Conservation (phyloP, 2,329 filamentous ascomycete genomes). For the Ophiosphaerella herpotricha region DNA sequence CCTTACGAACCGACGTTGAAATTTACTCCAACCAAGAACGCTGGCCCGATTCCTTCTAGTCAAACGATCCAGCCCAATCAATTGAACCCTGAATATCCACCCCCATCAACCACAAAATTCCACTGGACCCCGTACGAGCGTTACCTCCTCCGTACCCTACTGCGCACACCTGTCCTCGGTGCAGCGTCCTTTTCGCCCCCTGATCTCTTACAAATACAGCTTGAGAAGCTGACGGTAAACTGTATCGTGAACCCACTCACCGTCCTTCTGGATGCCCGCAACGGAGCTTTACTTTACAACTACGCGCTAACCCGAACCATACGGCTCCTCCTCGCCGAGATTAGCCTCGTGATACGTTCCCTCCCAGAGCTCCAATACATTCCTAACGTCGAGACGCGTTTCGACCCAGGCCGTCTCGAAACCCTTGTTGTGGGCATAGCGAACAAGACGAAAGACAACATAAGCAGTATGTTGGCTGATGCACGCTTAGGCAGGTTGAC, state of each 20-base stretch:
- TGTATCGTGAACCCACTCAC: constrained; percentile 81
- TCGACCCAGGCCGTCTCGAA: constrained; percentile 65
- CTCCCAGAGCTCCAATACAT: constrained; percentile 74
- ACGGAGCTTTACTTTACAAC: constrained; percentile 72
- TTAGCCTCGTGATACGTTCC: constrained; percentile 69
- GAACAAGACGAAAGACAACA: constrained; percentile 59
- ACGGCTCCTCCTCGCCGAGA: constrained; percentile 73
- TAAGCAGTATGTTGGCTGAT: constrained; percentile 70
- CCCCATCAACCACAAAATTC: constrained; percentile 24
- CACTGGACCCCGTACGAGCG: constrained; percentile 52
- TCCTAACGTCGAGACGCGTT: constrained; percentile 63
- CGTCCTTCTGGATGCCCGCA: constrained; percentile 75
- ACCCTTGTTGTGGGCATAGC: constrained; percentile 62
- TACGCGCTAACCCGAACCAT: constrained; percentile 68
- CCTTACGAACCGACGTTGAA: constrained; percentile 28
- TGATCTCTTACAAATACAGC: constrained; percentile 71
- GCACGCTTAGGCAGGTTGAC: constrained; percentile 65
- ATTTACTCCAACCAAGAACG: constrained; percentile 11
- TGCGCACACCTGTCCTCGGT: constrained; percentile 64
- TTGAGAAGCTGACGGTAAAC: constrained; percentile 77
- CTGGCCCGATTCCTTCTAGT: not conserved
- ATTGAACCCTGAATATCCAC: constrained; percentile 19
- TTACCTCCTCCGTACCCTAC: constrained; percentile 69
- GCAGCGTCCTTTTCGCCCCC: constrained; percentile 63
- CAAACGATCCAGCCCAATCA: constrained; percentile 11